Percentiles rank a stretch among this genome's conserved stretches.
Evolutionary conservation across 805 yeast genomes (phyloP).

Genomic region (Sporopachydermia quercuum): DNA sequence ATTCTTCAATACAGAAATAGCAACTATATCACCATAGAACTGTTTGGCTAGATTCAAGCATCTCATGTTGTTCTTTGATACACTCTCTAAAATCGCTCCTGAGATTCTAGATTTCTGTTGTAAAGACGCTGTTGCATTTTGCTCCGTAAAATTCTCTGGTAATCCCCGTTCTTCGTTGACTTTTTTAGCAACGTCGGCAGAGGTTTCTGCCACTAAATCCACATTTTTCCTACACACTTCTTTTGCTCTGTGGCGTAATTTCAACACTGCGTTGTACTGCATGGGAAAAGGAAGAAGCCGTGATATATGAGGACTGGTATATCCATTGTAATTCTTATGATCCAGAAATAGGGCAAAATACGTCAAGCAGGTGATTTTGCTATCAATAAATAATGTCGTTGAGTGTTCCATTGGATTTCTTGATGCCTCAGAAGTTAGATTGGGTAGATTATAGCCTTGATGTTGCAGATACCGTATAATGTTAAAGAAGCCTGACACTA

Average conservation of each 20-base stretch:
- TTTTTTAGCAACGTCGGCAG: neutral
- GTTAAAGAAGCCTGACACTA: constrained; percentile 12
- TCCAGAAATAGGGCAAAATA: constrained; percentile 12
- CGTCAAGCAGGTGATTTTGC: constrained; percentile 10
- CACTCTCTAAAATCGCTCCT: neutral
- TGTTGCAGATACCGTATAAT: constrained; percentile 12
- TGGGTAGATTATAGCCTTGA: constrained; percentile 2
- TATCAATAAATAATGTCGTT: constrained; percentile 8
- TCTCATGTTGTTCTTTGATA: neutral
- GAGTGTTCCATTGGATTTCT: constrained; percentile 7
- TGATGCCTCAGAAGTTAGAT: neutral
- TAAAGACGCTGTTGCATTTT: neutral
- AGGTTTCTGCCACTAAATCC: neutral
- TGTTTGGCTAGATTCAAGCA: neutral
- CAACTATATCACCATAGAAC: constrained; percentile 1
- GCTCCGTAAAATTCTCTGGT: neutral
- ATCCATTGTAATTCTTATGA: constrained; percentile 15
- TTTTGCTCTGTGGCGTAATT: constrained; percentile 13
- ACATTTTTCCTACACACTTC: constrained; percentile 4
- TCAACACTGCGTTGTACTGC: constrained; percentile 19
- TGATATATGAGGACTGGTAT: constrained; percentile 18
- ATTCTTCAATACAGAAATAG: too few species aligned
- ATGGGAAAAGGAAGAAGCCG: constrained; percentile 19
- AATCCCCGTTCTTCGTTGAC: neutral
- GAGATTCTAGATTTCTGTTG: constrained; percentile 1